Conservation (phyloP, 257 asterid genomes). For the Solanum bulbocastanum region DNA sequence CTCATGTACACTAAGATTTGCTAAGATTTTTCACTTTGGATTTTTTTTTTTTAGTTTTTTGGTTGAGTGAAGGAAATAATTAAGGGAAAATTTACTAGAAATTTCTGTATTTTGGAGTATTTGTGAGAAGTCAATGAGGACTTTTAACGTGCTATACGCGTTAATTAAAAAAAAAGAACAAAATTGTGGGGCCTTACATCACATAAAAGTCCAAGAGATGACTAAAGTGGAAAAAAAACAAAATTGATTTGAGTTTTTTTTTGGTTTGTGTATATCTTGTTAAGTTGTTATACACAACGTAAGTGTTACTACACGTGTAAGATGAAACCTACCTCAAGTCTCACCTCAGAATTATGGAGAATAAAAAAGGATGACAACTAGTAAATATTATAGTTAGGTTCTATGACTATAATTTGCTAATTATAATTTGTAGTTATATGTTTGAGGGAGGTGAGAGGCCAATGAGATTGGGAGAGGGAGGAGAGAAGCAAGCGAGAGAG, state of each 20-base stretch:
- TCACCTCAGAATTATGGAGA: not conserved
- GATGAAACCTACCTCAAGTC: not conserved
- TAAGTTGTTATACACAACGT: not conserved
- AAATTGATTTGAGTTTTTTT: not conserved
- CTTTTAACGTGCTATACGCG: conserved; percentile 6
- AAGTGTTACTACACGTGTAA: not conserved
- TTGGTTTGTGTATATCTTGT: not conserved
- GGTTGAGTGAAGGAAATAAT: not conserved
- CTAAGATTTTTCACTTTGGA: not conserved
- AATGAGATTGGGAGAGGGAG: too few relatives aligned
- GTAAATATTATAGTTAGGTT: too few relatives aligned
- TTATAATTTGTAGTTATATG: too few relatives aligned
- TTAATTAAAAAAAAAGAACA: conserved; percentile 1
- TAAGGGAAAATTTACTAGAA: conserved; percentile 3
- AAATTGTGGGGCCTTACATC: conserved; percentile 9
- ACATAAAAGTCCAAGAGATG: not conserved
- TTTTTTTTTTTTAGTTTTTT: not conserved
- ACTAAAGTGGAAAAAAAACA: not conserved
- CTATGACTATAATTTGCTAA: too few relatives aligned
- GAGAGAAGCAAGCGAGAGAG: too few relatives aligned
- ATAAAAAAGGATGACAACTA: not conserved
- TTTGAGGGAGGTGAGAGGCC: too few relatives aligned
- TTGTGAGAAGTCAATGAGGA: conserved; percentile 18
- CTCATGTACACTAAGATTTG: not conserved
- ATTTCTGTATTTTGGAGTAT: not conserved